Conservation (phyloP, 2,329 filamentous ascomycete genomes). For the Beauveria brongniartii region DNA sequence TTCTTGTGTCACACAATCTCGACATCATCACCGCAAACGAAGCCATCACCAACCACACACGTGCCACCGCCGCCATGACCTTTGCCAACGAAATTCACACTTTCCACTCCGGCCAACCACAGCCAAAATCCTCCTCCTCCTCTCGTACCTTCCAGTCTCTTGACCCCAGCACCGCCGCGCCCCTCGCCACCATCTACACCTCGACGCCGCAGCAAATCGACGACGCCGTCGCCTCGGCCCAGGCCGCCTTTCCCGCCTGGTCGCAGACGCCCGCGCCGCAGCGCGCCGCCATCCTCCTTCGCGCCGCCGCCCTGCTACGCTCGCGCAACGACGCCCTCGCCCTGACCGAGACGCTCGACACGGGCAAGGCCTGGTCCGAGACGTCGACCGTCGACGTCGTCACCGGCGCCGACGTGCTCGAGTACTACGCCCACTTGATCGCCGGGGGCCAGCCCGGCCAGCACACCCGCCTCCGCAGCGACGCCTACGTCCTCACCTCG, state of each 20-base stretch:
- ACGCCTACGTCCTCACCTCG: conserved; percentile 75
- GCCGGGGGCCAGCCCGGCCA: conserved; percentile 76
- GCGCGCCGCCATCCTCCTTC: conserved; percentile 70
- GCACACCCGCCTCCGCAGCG: conserved; percentile 62
- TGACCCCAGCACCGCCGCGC: conserved; percentile 62
- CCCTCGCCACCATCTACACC: conserved; percentile 63
- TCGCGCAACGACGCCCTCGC: conserved; percentile 73
- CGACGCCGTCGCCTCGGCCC: conserved; percentile 61
- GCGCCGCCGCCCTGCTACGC: conserved; percentile 65
- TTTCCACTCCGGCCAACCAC: conserved; percentile 66
- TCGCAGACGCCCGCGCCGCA: conserved; percentile 65
- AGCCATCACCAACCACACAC: conserved; percentile 1
- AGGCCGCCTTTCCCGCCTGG: conserved; percentile 67
- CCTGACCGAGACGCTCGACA: conserved; percentile 72
- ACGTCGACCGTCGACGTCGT: conserved; percentile 76
- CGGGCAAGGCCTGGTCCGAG: conserved; percentile 78
- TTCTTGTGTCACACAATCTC: not conserved
- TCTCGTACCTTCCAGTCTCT: conserved; percentile 61
- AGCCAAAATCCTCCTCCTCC: conserved; percentile 47
- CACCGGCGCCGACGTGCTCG: conserved; percentile 76
- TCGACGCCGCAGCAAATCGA: conserved; percentile 62
- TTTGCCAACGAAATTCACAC: conserved; percentile 44
- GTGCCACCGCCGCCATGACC: conserved; percentile 22
- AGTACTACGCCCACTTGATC: conserved; percentile 77
- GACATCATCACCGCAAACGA: not conserved